phyloP scores from a whole-genome alignment of 2,329 filamentous ascomycete species.

The Sordariomycetes sp. region DNA sequence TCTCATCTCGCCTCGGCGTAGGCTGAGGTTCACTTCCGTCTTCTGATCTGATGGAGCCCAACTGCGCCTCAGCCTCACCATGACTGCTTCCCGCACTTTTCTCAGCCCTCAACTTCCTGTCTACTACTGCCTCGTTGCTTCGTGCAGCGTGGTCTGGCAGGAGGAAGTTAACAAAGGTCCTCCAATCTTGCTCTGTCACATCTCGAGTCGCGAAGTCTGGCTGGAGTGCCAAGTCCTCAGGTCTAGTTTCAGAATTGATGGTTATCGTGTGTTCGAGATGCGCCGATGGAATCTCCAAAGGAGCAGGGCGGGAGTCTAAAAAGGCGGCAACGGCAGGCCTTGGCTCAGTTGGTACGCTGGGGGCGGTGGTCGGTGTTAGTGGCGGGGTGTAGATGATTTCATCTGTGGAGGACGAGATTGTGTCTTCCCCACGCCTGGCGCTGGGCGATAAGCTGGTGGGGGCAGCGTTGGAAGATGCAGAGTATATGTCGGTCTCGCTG shows the following conservation, averaged over 20 bases:
- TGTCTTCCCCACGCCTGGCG: conserved; percentile 1
- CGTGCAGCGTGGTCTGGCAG: conserved; percentile 31
- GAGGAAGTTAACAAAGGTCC: conserved; percentile 43
- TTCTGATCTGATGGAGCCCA: conserved; percentile 9
- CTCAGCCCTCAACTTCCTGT: conserved; percentile 34
- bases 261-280: conserved; percentile 19
- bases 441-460: conserved; percentile 11
- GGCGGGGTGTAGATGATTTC: conserved; percentile 38
- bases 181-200: conserved; percentile 40
- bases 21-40: conserved; percentile 8
- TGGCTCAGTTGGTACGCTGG: conserved; percentile 10
- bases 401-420: conserved; percentile 23
- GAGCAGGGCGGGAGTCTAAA: conserved; percentile 29
- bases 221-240: conserved; percentile 30
- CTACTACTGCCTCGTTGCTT: conserved; percentile 30
- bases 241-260: conserved; percentile 19
- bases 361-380: conserved; percentile 25
- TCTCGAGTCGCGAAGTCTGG: conserved; percentile 24
- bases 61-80: conserved; percentile 25
- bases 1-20: conserved; percentile 13
- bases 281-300: conserved; percentile 12
- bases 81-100: conserved; percentile 15
- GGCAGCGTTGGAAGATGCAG: conserved; percentile 20
- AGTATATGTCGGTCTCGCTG: conserved; percentile 42
- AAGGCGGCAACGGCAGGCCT: conserved; percentile 18